These are phyloP conservation scores for Ophiostoma sp. DNA, from an alignment of 2,329 filamentous ascomycete species.

Conservation along the genomic window DNA sequence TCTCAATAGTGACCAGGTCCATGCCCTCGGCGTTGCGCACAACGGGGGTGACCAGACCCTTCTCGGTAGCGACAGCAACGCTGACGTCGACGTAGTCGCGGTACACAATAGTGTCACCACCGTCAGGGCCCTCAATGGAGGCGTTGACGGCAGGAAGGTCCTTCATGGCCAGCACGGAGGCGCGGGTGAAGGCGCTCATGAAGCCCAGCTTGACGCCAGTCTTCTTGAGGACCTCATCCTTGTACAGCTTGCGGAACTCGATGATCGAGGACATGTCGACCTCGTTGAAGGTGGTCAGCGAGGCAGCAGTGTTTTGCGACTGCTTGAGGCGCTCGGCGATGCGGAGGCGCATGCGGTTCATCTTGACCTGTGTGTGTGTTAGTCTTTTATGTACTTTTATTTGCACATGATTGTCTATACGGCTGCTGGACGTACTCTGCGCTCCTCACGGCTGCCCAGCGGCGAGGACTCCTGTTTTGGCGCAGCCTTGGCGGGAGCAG, in stretches of 20 bases:
- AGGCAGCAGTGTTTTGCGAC: constrained; percentile 96
- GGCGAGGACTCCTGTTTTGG: constrained; percentile 34
- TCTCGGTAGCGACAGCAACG: constrained; percentile 94
- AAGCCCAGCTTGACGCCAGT: constrained; percentile 98
- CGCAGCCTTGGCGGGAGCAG: constrained; percentile 31
- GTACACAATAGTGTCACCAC: constrained; percentile 96
- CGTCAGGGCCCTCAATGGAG: constrained; percentile 90
- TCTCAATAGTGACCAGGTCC: constrained; percentile 85
- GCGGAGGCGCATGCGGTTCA: constrained; percentile 98
- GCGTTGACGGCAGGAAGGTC: constrained; percentile 94
- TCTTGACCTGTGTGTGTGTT: constrained; percentile 71
- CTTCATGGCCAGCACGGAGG: constrained; percentile 84
- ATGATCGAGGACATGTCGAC: constrained; percentile 98
- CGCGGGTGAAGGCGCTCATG: constrained; percentile 95
- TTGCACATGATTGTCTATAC: not conserved
- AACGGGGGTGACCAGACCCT: constrained; percentile 93
- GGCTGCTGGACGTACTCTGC: constrained; percentile 57
- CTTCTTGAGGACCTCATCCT: constrained; percentile 93
- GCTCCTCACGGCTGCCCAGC: constrained; percentile 76
- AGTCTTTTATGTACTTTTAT: not conserved
- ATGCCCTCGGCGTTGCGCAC: constrained; percentile 87
- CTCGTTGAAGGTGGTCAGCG: constrained; percentile 97
- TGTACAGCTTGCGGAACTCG: constrained; percentile 96
- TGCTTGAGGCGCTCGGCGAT: constrained; percentile 98
- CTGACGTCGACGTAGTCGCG: constrained; percentile 97